phyloP scores from a whole-genome alignment of 306 rosid species.

The Sophora flavescens region DNA sequence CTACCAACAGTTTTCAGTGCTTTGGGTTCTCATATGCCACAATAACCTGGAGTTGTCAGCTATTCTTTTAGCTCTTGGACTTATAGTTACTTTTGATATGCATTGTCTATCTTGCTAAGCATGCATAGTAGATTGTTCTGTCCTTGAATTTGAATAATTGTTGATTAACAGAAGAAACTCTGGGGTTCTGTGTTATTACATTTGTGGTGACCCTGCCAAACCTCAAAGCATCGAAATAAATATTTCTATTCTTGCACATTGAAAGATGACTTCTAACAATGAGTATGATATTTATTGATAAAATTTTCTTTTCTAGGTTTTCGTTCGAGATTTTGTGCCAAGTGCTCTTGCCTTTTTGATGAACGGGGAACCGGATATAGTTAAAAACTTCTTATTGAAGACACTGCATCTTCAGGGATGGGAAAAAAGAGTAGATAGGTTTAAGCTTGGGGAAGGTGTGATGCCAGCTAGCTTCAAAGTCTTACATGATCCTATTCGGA shows the following conservation, averaged over 20 bases:
- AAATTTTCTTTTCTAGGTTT: constrained; percentile 59
- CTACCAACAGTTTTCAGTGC: constrained; percentile 9
- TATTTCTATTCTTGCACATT: not conserved
- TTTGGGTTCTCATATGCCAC: constrained; percentile 19
- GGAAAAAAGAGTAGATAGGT: constrained; percentile 89
- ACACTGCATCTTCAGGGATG: constrained; percentile 89
- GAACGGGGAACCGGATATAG: constrained; percentile 96
- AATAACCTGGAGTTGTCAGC: not conserved
- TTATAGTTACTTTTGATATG: constrained; percentile 9
- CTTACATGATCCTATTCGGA: constrained; percentile 79
- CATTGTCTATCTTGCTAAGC: not conserved
- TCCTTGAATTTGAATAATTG: not conserved
- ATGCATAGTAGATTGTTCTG: constrained; percentile 24
- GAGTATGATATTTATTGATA: constrained; percentile 17
- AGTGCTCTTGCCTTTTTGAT: constrained; percentile 91
- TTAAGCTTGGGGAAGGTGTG: constrained; percentile 94
- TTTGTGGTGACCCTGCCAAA: not conserved
- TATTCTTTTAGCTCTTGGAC: constrained; percentile 15
- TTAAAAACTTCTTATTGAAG: constrained; percentile 83
- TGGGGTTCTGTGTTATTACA: not conserved
- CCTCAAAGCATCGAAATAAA: not conserved
- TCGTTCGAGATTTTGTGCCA: constrained; percentile 93
- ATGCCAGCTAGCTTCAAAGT: constrained; percentile 98
- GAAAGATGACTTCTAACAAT: constrained; percentile 12
- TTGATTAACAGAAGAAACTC: constrained; percentile 4